Base-by-base conservation (phyloP, 2,329 filamentous ascomycete genomes). In the Malbranchea zuffiana region DNA sequence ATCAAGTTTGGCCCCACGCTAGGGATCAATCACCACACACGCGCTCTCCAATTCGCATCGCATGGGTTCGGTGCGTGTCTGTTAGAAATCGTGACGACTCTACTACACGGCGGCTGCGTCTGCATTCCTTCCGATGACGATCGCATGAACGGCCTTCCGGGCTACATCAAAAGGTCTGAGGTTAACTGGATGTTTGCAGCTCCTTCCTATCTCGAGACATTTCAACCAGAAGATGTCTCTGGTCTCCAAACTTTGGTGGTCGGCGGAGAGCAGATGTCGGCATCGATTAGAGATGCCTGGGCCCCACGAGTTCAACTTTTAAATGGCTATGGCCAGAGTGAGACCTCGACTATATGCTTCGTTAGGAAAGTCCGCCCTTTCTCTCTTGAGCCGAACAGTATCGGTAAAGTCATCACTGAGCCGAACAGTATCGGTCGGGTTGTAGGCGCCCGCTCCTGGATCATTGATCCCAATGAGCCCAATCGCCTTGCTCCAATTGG, bases 61-160 rank as follows among this genome's bases (percentile, higher is more conserved):
- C 82, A 84, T 1, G 90, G 83, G 0, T 93, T 93, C 52, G 85
- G 92, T 56, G 84, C 92, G 3, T 88, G 82, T 0, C 78, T 92
- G 3, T 90, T 92, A 55, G 85, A 93, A 54, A 85, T 87, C 6
- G 90, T 92, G 4, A 41, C 26, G 8, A 39, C 44, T 13, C 32
- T 47, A 3, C 32, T 31, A 6, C 12, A 17, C 17, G 64, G 65
- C 34, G 65, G 63, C 8, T 60, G 57, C 17, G 47, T 67, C 11
- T 66, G 63, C 41, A 57, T 67, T 4, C 62, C 62, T 2, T 57
- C 57, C 40, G 45, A 61, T 46, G 42, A 56, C 39, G 55, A 63
- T 37, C 56, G 63, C 3, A 55, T 63, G 47, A 62, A 64, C 39
- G 60, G 65, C 37, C 19, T 41, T 12, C 28, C 17, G 19, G 31